A percentile compares a stretch with the other conserved stretches of the same genome.
Evolutionary conservation across 257 asterid genomes (phyloP).

Genomic region (Solanum peruvianum): DNA sequence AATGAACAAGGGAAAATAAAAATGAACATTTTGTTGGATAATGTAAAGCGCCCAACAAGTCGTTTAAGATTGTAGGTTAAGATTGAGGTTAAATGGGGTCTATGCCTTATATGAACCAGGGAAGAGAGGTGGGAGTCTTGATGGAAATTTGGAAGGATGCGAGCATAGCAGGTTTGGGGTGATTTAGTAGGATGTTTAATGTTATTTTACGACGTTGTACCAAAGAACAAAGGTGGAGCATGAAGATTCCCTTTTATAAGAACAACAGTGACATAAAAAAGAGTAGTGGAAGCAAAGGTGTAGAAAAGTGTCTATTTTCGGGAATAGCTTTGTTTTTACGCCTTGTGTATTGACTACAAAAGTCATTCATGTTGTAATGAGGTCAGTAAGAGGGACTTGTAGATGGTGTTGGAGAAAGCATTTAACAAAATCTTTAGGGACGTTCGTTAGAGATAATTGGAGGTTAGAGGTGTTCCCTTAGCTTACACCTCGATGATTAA

Average conservation of each 20-base stretch:
- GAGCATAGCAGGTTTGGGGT: not conserved
- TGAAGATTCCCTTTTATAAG: not conserved
- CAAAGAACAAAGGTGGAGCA: not conserved
- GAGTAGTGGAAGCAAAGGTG: not conserved
- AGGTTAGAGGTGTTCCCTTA: not conserved
- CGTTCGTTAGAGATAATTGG: not conserved
- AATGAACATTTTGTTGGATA: not conserved
- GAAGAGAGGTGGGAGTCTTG: not conserved
- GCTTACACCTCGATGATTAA: not conserved
- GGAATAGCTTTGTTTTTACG: not conserved
- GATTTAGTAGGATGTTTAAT: not conserved
- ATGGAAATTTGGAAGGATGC: not conserved
- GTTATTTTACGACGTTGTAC: not conserved
- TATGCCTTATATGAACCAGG: not conserved
- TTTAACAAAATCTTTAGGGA: not conserved
- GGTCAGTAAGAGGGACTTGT: not conserved
- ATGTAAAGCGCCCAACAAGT: not conserved
- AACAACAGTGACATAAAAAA: not conserved
- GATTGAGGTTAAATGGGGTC: not conserved
- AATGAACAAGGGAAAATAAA: not conserved
- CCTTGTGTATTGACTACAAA: not conserved
- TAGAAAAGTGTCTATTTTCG: accelerated
- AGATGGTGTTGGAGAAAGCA: not conserved
- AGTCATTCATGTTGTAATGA: not conserved
- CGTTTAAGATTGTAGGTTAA: not conserved